Evolutionary conservation across 331 rosid species (phyloP).

Genomic region (Telfairia occidentalis): DNA sequence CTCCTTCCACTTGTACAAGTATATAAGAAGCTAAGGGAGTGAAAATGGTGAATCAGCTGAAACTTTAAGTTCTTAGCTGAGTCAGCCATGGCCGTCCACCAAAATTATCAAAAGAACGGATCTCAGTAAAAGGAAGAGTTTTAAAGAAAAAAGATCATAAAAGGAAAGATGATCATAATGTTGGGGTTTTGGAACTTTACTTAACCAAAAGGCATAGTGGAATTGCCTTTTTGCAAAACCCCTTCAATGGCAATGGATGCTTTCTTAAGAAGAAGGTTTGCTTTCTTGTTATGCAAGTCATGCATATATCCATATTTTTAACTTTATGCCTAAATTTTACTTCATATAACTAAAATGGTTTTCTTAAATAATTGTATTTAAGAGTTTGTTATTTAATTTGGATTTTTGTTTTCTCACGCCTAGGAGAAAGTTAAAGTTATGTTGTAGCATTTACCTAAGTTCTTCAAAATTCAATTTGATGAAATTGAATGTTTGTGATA

Average conservation of each 20-base stretch:
- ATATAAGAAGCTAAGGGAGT: too few species aligned
- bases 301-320: background rate
- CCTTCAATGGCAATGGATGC: background rate
- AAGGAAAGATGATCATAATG: background rate
- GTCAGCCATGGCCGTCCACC: slow-evolving; percentile 11
- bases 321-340: background rate
- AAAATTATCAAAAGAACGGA: slow-evolving; percentile 9
- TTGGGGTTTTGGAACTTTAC: background rate
- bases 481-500: too few species aligned
- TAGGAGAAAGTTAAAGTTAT: too few species aligned
- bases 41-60: background rate
- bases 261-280: background rate
- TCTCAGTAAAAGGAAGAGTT: background rate
- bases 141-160: background rate
- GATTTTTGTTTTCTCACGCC: too few species aligned
- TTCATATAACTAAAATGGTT: background rate
- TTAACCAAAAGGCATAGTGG: background rate
- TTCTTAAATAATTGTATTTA: background rate
- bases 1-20: too few species aligned
- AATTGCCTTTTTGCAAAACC: background rate
- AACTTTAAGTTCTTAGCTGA: background rate
- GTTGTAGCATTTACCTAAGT: too few species aligned
- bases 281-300: background rate
- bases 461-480: too few species aligned
- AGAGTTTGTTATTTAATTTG: too few species aligned